Evolutionary conservation across 805 yeast genomes (phyloP), one percentile per base, ranked within the genome.

Genomic region (Saccharomycopsis amapae): DNA sequence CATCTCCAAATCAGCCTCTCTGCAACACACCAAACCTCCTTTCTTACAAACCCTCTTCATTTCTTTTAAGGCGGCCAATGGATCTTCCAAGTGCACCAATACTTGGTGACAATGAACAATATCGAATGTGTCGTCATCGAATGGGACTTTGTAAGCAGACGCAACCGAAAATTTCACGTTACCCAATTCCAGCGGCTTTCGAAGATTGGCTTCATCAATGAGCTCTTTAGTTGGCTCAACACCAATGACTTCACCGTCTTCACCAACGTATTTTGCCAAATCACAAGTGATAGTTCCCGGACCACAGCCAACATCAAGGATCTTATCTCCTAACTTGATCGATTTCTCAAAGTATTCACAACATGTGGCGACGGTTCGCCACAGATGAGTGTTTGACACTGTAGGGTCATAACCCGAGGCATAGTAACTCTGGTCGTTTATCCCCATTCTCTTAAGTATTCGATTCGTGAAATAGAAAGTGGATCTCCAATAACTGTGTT

Each of bases 291-390:
- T 67, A 4, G 69, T 56, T 0, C 71, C 73, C 3, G 72, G 72
- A 0, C 73, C 73, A 52, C 67, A 62, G 7, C 73, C 73, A 18
- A 67, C 68, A 49, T 68, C 73, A 12, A 68, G 59, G 5, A 68
- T 52, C 31, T 51, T 48, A 33, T 54, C 53, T 13, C 53, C 52
- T 3, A 58, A 53, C 46, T 62, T 56, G 24, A 67, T 38, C 26
- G 59, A 53, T 3, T 62, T 60, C 13, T 62, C 40, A 44, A 64
- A 45, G 46, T 53, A 62, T 2, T 52, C 53, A 2, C 60, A 50
- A 5, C 63, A 60, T 44, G 60, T 64, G 7, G 50, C 54, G 4
- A 61, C 68, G 4, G 57, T 60, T 49, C 71, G 51, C 67, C 69
- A 64, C 9, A 55, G 35, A 48, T 65, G 69, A 3, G 69, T 55